A percentile compares a stretch with the other conserved stretches of the same genome.
phyloP scores from a whole-genome alignment of 345 rosid genomes.

The Crucihimalaya himalaica region DNA sequence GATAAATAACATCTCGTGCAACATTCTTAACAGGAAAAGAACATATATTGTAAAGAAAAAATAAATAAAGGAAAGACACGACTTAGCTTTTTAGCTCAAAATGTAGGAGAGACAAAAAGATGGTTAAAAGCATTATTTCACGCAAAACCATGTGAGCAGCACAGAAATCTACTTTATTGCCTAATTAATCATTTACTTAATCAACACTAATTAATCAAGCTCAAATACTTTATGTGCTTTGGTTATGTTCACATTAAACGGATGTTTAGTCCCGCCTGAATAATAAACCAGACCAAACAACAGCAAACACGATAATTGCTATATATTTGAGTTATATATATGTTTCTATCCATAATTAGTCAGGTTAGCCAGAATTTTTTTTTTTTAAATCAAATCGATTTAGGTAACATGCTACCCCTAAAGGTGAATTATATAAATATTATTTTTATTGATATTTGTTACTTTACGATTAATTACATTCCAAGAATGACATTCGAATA shows the following conservation, averaged over 20 bases:
- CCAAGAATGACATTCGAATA: conserved; percentile 29
- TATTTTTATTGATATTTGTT: conserved; percentile 15
- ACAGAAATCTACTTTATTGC: conserved; percentile 38
- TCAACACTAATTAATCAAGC: conserved; percentile 21
- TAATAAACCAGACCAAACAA: background rate
- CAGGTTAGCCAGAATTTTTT: conserved; percentile 1
- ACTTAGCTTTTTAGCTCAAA: conserved; percentile 41
- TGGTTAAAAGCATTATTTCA: conserved; percentile 41
- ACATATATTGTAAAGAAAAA: conserved; percentile 5
- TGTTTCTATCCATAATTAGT: background rate
- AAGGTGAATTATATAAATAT: background rate
- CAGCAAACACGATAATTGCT: background rate
- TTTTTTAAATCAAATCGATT: conserved; percentile 5
- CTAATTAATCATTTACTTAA: conserved; percentile 42
- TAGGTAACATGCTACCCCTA: conserved; percentile 21
- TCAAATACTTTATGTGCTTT: conserved; percentile 12
- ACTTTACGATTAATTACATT: conserved; percentile 24
- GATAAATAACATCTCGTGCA: conserved; percentile 10
- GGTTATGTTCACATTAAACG: conserved; percentile 34
- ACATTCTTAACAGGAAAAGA: conserved; percentile 17
- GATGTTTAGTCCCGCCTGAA: background rate
- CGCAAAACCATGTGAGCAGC: conserved; percentile 55
- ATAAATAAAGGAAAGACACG: conserved; percentile 33
- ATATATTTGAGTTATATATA: background rate
- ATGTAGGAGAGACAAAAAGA: conserved; percentile 48